Evolutionary conservation across 352 stramenopile species (phyloP), one percentile per base, ranked within the genome.

Genomic region (Saprolegnia diclina): DNA sequence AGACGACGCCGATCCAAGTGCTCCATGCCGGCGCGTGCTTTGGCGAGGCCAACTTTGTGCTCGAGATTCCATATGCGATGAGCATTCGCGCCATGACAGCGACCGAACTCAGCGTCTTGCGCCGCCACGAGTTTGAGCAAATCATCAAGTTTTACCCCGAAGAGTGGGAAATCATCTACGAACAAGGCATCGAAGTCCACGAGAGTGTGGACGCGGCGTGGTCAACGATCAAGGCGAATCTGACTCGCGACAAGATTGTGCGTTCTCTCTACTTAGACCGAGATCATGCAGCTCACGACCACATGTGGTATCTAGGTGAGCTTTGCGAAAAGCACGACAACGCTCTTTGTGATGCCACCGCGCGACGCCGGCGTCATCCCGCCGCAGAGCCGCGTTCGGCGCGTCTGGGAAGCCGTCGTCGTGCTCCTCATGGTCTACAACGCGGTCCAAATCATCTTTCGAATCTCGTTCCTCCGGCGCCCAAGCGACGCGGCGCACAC

Each of bases 371-470:
- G 67, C 24, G 55, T 56, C 14, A 55, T 64, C n/a, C 50, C 55
- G 18, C 53, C 59, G 5, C 14, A n/a, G 22, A 54, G 72, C 22
- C 29, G 29, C 19, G 29, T 89, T 14, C 79, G 79, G 4, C 77
- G 87, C 13, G 83, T 82, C 42, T 92, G 84, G 84, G 81, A 91
- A 52, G 38, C 85, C 0, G 48, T 89, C 4, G 61, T 91, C 4
- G 69, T 83, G 14, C 6, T 71, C 4, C n/a, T 89, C 42, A 82
- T 82, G 46, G 69, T 87, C 5, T 89, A 88, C 74, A 89, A 90
- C 45, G 79, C 74, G 10, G 84, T 89, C 42, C 71, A 80, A 59
- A 81, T 91, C 64, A 85, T 82, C 4, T 92, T 90, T 67, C 82
- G 84, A 0, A 84, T 92, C 53, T 74, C 75, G 16, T 92, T 92